Conservation (phyloP, 345 rosid genomes). For the Hypericum androsaemum region DNA sequence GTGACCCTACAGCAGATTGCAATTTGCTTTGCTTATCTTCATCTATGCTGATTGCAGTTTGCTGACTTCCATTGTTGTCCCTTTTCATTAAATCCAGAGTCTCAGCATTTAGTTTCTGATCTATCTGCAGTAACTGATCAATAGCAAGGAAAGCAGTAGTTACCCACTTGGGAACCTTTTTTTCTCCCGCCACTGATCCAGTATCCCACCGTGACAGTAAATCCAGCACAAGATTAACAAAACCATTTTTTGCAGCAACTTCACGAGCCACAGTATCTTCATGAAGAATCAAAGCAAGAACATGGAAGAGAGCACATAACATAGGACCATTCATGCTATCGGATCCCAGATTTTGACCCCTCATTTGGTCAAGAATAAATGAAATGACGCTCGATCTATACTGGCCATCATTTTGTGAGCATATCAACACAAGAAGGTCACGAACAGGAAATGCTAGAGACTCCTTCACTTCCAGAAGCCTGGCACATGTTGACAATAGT, state of each 20-base stretch:
- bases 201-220: conserved; percentile 70
- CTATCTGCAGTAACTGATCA: conserved; percentile 80
- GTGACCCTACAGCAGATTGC: conserved; percentile 42
- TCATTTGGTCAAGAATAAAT: conserved; percentile 63
- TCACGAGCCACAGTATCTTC: conserved; percentile 84
- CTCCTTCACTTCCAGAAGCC: conserved; percentile 86
- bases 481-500: conserved; percentile 69
- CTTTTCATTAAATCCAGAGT: conserved; percentile 60
- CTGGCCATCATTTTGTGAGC: conserved; percentile 83
- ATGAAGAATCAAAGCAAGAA: conserved; percentile 83
- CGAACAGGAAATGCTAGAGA: conserved; percentile 81
- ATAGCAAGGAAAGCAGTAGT: conserved; percentile 88
- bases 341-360: conserved; percentile 39
- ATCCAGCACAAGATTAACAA: conserved; percentile 61
- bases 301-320: conserved; percentile 66
- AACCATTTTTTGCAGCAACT: conserved; percentile 61
- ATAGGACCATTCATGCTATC: conserved; percentile 42
- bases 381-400: conserved; percentile 66
- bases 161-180: conserved; percentile 82
- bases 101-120: conserved; percentile 67
- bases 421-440: conserved; percentile 72
- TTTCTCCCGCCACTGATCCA: conserved; percentile 38
- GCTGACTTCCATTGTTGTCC: conserved; percentile 33
- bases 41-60: conserved; percentile 40
- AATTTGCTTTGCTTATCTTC: conserved; percentile 61